A percentile compares a stretch with the other conserved stretches of the same genome.
Conservation (phyloP, 139 green algal genomes). For the Klebsormidium nitens region DNA sequence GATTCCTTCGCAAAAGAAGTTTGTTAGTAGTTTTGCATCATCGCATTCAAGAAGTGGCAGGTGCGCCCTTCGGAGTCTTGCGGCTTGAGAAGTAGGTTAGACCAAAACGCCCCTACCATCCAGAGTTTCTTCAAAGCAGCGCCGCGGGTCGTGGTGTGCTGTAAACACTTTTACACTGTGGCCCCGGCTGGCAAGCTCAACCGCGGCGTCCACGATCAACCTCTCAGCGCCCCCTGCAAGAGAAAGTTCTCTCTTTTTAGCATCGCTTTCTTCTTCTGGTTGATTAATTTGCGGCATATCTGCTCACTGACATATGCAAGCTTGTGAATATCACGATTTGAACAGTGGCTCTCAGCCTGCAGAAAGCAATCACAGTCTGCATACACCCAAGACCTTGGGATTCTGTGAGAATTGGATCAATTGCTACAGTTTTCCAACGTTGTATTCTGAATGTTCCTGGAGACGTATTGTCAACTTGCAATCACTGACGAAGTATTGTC, state of each 20-base stretch:
- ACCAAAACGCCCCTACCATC: conserved; percentile 8
- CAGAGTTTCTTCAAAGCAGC: conserved; percentile 87
- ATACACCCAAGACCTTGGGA: background rate
- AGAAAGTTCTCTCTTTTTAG: too few relatives aligned
- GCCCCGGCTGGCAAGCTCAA: conserved; percentile 64
- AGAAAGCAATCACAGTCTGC: background rate
- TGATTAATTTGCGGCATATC: background rate
- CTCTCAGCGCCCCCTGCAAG: conserved; percentile 75
- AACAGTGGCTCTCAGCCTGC: background rate
- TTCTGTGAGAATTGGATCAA: too few relatives aligned
- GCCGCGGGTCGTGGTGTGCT: conserved; percentile 68
- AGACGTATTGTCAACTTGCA: too few relatives aligned
- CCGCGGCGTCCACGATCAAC: conserved; percentile 89
- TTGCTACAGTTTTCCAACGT: too few relatives aligned
- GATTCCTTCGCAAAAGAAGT: too few relatives aligned
- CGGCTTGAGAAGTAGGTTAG: background rate
- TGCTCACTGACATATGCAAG: background rate
- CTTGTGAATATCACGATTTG: background rate
- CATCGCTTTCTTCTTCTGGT: too few relatives aligned
- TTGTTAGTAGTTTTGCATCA: too few relatives aligned
- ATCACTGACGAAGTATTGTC: too few relatives aligned
- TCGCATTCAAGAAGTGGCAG: background rate
- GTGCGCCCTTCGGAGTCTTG: background rate
- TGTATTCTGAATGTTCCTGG: too few relatives aligned
- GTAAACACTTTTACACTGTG: conserved; percentile 85